Conservation (phyloP, 1,139 yeast species). For the Spathaspora sp. region DNA sequence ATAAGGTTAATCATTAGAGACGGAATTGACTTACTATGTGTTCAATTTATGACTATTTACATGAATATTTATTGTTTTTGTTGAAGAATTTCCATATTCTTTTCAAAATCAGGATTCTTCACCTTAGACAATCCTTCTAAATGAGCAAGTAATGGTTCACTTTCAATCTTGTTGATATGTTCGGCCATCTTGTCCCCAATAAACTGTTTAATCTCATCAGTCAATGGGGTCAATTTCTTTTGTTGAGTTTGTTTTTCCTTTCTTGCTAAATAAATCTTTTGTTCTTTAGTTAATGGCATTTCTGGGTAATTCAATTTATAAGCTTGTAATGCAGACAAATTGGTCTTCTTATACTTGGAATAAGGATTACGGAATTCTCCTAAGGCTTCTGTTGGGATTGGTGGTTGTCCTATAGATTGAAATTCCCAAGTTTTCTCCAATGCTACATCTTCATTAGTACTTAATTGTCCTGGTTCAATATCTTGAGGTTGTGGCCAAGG, state of each 20-base stretch:
- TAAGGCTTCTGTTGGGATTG: conserved; percentile 68
- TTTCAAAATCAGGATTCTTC: conserved; percentile 31
- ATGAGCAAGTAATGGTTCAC: conserved; percentile 38
- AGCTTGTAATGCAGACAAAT: conserved; percentile 60
- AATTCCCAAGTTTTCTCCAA: conserved; percentile 76
- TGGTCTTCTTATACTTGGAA: conserved; percentile 57
- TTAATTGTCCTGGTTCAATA: conserved; percentile 55
- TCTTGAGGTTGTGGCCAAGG: conserved; percentile 88
- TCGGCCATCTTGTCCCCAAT: conserved; percentile 70
- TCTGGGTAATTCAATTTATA: conserved; percentile 64
- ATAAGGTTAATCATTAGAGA: too few relatives aligned
- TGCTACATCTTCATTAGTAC: conserved; percentile 60
- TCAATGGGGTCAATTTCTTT: conserved; percentile 49
- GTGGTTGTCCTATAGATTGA: conserved; percentile 62
- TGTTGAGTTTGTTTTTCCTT: conserved; percentile 53
- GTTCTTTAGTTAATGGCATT: conserved; percentile 74
- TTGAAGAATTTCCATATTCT: conserved; percentile 17
- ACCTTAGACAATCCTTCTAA: conserved; percentile 39
- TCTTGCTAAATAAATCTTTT: conserved; percentile 55
- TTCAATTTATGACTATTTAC: not conserved
- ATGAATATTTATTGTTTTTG: conserved; percentile 7
- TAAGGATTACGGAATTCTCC: conserved; percentile 72
- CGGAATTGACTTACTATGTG: not conserved
- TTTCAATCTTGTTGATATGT: conserved; percentile 44
- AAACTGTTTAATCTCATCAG: conserved; percentile 65